phyloP scores from a whole-genome alignment of 2,329 filamentous ascomycete genomes.

The Epichloe aotearoae region DNA sequence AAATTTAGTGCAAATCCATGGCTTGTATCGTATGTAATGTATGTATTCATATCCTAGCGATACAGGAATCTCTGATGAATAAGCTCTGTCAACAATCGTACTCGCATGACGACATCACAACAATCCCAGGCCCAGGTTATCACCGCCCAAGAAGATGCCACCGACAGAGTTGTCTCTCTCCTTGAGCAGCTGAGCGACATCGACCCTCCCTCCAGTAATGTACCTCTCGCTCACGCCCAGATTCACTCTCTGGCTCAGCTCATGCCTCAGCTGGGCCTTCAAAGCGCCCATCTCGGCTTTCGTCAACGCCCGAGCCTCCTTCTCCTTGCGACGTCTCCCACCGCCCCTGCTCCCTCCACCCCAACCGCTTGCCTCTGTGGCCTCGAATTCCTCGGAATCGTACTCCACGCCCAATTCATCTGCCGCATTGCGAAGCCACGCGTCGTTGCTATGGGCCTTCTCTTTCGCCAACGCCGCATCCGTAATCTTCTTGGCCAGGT shows the following conservation, averaged over 20 bases:
- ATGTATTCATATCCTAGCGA: not conserved
- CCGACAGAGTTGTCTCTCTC: constrained; percentile 38
- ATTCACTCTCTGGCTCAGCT: constrained; percentile 66
- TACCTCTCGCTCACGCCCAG: constrained; percentile 80
- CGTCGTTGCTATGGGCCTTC: constrained; percentile 69
- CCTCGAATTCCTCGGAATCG: constrained; percentile 77
- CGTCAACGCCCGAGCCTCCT: constrained; percentile 49
- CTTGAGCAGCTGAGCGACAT: constrained; percentile 57
- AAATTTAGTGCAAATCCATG: no score
- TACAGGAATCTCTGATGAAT: not conserved
- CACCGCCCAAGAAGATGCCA: constrained; percentile 25
- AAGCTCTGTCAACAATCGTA: not conserved
- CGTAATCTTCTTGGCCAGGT: constrained; percentile 74
- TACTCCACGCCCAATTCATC: constrained; percentile 92
- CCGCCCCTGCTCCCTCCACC: constrained; percentile 55
- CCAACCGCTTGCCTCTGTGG: constrained; percentile 52
- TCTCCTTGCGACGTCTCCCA: constrained; percentile 61
- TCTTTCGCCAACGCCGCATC: constrained; percentile 77
- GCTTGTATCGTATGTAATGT: not conserved
- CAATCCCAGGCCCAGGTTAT: constrained; percentile 22
- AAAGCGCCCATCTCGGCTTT: constrained; percentile 63
- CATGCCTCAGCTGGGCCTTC: constrained; percentile 56
- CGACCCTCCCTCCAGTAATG: constrained; percentile 69
- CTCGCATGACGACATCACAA: not conserved
- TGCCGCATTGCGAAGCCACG: constrained; percentile 71